Base-by-base conservation (phyloP, 129 eudicot genomes). In the Rutidosis leptorrhynchoides region DNA sequence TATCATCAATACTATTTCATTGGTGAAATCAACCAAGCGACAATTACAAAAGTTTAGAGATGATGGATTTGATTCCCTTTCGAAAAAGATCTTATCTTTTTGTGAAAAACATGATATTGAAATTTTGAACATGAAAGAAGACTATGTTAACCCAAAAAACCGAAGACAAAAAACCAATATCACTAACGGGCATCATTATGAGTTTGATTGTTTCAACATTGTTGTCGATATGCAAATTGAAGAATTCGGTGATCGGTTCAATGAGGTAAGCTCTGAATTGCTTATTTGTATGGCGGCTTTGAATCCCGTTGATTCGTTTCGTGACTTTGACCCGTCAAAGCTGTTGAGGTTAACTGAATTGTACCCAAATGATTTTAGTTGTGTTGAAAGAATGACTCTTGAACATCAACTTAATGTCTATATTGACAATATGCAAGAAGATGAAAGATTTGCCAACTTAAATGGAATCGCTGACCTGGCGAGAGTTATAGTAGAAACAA, bases 401-500 rank as follows among this genome's bases (percentile, higher is more conserved):
- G 65, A 60, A 6, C 65, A 60, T 60, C 65, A 60, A 3, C 45
- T 60, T 60, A 42, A 60, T 17, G 25, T 60, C 43, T 60, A 60
- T 27, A 32, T 60, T 19, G 65, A 60, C 65, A 60, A 29, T 32
- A 42, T 60, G 65, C 26, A 33, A 60, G 48, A 60, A 60, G 65
- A 60, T 60, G 43, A 60, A 60, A 29, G 45, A 29, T 60, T 32
- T 60, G 48, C 65, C 4, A 32, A 60, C 48, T 19, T 60, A 22
- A 60, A 30, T 60, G 65, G 65, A 10, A 32, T 60, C n/a, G 27
- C 26, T 17, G 26, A 60, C 65, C 65, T 29, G 7, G 45, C 48
- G 17, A 60, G 65, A 60, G 65, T 60, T 4, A 60, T 60, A 26
- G 65, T 60, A 21, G 65, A 60, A 60, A 60, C 65, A 8, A 29